Percentiles rank a stretch among this genome's conserved stretches.
Evolutionary conservation across 1,139 yeast species (phyloP).

Genomic region (Kurtzmaniella quercitrusa): DNA sequence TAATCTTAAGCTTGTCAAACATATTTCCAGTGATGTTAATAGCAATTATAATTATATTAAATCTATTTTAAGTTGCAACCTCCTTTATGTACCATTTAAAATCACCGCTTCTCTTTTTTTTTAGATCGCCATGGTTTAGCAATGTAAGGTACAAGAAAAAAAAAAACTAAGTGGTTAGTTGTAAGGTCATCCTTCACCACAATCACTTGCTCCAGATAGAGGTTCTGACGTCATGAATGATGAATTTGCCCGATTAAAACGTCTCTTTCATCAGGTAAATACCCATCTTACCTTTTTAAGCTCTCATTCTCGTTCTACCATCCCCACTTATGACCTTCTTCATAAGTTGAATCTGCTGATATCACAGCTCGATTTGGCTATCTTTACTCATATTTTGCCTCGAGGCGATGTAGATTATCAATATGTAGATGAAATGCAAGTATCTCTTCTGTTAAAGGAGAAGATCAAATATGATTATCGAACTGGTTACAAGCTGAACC

Average conservation of each 20-base stretch:
- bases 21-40: constrained; percentile 12
- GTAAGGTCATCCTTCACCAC: background rate
- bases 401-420: constrained; percentile 59
- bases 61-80: background rate
- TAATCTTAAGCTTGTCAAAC: constrained; percentile 41
- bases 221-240: background rate
- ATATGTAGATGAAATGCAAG: constrained; percentile 71
- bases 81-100: no score
- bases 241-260: background rate
- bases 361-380: constrained; percentile 54
- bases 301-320: constrained; percentile 38
- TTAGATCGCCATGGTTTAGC: no score
- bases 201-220: background rate
- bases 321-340: constrained; percentile 36
- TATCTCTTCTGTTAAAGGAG: constrained; percentile 31
- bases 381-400: constrained; percentile 61
- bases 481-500: constrained; percentile 43
- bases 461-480: constrained; percentile 33
- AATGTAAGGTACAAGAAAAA: background rate
- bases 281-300: constrained; percentile 41
- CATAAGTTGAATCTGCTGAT: constrained; percentile 28
- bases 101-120: no score
- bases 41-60: background rate
- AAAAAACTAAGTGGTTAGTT: background rate
- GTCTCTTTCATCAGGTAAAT: constrained; percentile 30